Percentiles rank a stretch among this genome's conserved stretches.
phyloP scores from a whole-genome alignment of 441 rosid species.

The Rhodomyrtus psidioides region DNA sequence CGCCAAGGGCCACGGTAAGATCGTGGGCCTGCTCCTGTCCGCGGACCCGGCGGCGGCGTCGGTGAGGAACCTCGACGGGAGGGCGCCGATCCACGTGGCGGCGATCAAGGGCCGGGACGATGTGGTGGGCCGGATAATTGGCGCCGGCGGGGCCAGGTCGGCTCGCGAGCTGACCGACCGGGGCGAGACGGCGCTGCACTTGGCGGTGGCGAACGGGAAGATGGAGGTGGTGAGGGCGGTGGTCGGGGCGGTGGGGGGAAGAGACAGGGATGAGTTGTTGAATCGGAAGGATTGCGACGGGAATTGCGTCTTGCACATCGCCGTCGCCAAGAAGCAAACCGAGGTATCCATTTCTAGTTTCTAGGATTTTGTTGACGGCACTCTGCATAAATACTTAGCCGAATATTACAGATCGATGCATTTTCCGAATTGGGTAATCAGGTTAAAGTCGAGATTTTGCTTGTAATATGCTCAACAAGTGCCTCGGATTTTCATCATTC shows the following conservation, averaged over 20 bases:
- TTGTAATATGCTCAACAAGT: not conserved
- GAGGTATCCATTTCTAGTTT: not conserved
- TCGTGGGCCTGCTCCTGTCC: not conserved
- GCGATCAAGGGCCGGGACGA: constrained; percentile 8
- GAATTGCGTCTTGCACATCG: constrained; percentile 4
- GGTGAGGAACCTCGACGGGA: constrained; percentile 5
- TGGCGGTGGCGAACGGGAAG: constrained; percentile 2
- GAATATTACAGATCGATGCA: not conserved
- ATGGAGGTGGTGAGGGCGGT: constrained; percentile 5
- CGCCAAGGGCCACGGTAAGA: constrained; percentile 5
- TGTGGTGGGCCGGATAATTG: not conserved
- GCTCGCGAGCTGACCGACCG: constrained; percentile 3
- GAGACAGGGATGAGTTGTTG: not conserved
- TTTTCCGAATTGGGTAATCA: not conserved
- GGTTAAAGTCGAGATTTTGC: not conserved
- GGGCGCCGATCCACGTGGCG: constrained; percentile 11
- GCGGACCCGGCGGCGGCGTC: not conserved
- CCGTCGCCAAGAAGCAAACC: constrained; percentile 9
- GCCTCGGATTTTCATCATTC: not conserved
- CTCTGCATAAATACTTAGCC: no score
- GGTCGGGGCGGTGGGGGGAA: not conserved
- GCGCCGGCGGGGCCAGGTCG: not conserved
- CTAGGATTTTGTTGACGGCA: not conserved
- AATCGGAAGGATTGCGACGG: constrained; percentile 9
- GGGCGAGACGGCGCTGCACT: constrained; percentile 9